These are phyloP conservation scores for Quercus engelmannii DNA, from an alignment of 306 rosid species.

Conservation along the genomic window DNA sequence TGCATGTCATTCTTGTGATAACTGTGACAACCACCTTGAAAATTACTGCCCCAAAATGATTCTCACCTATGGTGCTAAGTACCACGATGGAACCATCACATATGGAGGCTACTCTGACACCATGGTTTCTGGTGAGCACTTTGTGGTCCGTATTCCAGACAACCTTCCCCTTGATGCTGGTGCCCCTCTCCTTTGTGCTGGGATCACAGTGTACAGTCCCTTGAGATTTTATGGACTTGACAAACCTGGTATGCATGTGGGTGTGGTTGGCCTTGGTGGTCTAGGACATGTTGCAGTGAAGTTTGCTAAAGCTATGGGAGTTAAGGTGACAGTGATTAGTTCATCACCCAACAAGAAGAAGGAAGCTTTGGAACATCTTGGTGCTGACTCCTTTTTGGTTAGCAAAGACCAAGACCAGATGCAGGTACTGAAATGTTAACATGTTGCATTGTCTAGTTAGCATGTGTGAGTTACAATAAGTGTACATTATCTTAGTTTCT, in stretches of 20 bases:
- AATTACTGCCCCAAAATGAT: slow-evolving; percentile 18
- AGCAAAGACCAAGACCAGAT: slow-evolving; percentile 8
- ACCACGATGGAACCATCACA: slow-evolving; percentile 11
- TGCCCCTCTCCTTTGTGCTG: slow-evolving; percentile 45
- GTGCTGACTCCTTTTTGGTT: slow-evolving; percentile 15
- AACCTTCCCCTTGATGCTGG: slow-evolving; percentile 30
- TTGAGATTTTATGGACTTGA: slow-evolving; percentile 25
- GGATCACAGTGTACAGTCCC: slow-evolving; percentile 45
- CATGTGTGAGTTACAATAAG: not conserved
- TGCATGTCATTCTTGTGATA: slow-evolving; percentile 17
- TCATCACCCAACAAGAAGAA: slow-evolving; percentile 29
- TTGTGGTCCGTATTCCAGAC: slow-evolving; percentile 26
- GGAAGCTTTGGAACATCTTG: slow-evolving; percentile 23
- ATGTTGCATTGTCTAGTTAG: not conserved
- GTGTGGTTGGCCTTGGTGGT: slow-evolving; percentile 52
- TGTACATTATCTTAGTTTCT: not conserved
- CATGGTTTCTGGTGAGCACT: slow-evolving; percentile 34
- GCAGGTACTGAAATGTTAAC: not conserved
- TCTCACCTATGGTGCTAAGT: not conserved
- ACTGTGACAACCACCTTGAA: slow-evolving; percentile 13
- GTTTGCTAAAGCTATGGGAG: slow-evolving; percentile 40
- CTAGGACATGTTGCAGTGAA: slow-evolving; percentile 44
- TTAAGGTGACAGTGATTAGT: slow-evolving; percentile 36
- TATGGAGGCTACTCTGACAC: slow-evolving; percentile 29
- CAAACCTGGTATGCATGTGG: slow-evolving; percentile 27